phyloP scores from a whole-genome alignment of 352 stramenopile species.

The Globisporangium paddicum region DNA sequence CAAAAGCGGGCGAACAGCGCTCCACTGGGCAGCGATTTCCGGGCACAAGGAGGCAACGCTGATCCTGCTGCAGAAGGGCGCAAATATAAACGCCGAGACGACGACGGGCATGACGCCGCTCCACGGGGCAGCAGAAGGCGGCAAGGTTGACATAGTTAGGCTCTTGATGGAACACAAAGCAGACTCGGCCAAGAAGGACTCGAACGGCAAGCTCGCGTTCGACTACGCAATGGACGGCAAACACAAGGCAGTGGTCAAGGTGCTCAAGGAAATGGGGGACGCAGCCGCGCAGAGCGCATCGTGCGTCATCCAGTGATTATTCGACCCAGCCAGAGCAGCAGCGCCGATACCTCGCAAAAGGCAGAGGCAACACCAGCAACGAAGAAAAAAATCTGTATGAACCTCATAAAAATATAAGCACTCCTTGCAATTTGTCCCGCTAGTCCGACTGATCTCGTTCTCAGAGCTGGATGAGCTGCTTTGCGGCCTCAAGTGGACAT shows the following conservation, averaged over 20 bases:
- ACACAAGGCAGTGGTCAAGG: conserved; percentile 90
- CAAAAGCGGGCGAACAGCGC: conserved; percentile 89
- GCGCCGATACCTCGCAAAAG: not conserved
- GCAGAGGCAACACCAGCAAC: not conserved
- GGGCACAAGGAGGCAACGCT: conserved; percentile 90
- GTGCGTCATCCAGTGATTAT: conserved; percentile 74
- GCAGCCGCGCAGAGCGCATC: conserved; percentile 79
- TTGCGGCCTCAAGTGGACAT: not conserved
- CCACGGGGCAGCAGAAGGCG: conserved; percentile 86
- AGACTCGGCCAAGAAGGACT: conserved; percentile 85
- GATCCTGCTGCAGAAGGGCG: conserved; percentile 79
- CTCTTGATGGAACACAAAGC: conserved; percentile 90
- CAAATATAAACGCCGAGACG: conserved; percentile 87
- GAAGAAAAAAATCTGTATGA: conserved; percentile 16
- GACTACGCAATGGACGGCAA: conserved; percentile 92
- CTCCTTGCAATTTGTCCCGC: conserved; percentile 17
- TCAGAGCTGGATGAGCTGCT: not conserved
- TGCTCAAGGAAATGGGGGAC: conserved; percentile 92
- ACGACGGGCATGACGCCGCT: conserved; percentile 89
- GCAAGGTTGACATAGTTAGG: conserved; percentile 90
- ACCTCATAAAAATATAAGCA: conserved; percentile 36
- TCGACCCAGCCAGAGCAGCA: not conserved
- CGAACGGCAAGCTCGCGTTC: conserved; percentile 89
- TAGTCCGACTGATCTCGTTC: not conserved
- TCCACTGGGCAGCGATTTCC: conserved; percentile 92